Base-by-base conservation (phyloP, 2,329 filamentous ascomycete genomes). In the Exophiala lecanii-corni region DNA sequence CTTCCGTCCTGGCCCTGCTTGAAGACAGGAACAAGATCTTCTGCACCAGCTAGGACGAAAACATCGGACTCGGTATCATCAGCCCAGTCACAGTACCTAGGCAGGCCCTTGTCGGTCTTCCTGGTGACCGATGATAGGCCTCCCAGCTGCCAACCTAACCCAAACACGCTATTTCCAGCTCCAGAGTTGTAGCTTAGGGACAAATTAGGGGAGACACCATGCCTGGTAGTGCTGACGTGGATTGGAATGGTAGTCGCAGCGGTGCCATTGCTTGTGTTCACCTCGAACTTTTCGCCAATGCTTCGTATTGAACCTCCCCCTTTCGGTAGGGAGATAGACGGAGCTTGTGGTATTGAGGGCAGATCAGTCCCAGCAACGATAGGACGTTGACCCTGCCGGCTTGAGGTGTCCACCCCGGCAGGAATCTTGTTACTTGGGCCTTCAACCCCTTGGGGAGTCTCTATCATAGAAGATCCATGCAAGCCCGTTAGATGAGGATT, bases 131-230 rank as follows among this genome's bases (percentile, higher is more conserved):
- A 34, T 3, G 38, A 39, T 1, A 62, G 19, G 2, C 45, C n/a
- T n/a, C n/a, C n/a, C n/a, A n/a, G n/a, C n/a, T n/a, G n/a, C 60
- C 60, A 63, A 4, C 60, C 60, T 4, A 61, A 10, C 3, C 60
- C 60, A 49, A 60, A 62, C 1, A 41, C 19, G 1, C 59, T 56
- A 45, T 60, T 60, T 4, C 59, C 58, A n/a, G 9, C 15, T 10
- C 56, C 56, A 3, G 59, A 62, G 36, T 52, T 42, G 41, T 63
- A 63, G 1, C 16, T 16, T 0, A 62, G 45, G n/a, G 18, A 7
- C n/a, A 39, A 13, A 12, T 9, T 10, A n/a, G 25, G 20, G 7
- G 15, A 13, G 12, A 39, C 6, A 32, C 36, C 36, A 32, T n/a
- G 6, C 21, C 19, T n/a, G 6, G 36, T 7, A 15, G 5, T 45